Conservation (phyloP, 2,329 filamentous ascomycete genomes). For the Aspergillus ustus region DNA sequence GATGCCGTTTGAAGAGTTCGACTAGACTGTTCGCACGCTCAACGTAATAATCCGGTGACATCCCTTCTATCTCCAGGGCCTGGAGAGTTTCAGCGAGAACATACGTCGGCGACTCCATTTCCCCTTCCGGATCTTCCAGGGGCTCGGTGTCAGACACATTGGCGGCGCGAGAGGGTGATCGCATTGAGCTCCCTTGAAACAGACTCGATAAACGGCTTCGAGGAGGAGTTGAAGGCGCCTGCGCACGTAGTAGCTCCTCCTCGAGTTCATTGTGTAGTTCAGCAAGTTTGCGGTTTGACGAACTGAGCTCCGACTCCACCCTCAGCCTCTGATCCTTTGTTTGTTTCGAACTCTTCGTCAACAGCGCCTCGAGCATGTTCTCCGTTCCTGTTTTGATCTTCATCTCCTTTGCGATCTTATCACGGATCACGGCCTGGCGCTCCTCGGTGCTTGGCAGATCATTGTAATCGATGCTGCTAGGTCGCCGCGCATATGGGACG, state of each 20-base stretch:
- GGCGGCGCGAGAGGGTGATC: constrained; percentile 52
- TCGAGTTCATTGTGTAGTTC: constrained; percentile 64
- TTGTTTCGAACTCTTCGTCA: constrained; percentile 94
- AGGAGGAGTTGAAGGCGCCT: constrained; percentile 56
- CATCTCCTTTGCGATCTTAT: constrained; percentile 89
- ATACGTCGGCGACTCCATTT: constrained; percentile 87
- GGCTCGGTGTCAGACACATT: constrained; percentile 42
- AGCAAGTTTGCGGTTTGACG: constrained; percentile 75
- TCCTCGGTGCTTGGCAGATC: constrained; percentile 68
- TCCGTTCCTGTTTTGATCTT: constrained; percentile 98
- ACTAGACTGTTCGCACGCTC: constrained; percentile 89
- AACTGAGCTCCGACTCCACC: constrained; percentile 86
- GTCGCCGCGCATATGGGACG: constrained; percentile 41
- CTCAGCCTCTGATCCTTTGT: constrained; percentile 79
- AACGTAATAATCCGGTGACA: constrained; percentile 94
- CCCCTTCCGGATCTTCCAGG: constrained; percentile 63
- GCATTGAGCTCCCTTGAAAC: constrained; percentile 60
- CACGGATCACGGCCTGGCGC: constrained; percentile 74
- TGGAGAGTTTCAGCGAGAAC: constrained; percentile 88
- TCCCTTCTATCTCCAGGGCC: constrained; percentile 82
- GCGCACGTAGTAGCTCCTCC: constrained; percentile 63
- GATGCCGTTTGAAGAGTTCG: constrained; percentile 93
- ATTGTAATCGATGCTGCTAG: constrained; percentile 63
- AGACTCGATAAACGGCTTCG: constrained; percentile 60
- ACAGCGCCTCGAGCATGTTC: constrained; percentile 93